Evolutionary conservation across 2,329 filamentous ascomycete species (phyloP).

Genomic region (Aspergillus phoenicis): DNA sequence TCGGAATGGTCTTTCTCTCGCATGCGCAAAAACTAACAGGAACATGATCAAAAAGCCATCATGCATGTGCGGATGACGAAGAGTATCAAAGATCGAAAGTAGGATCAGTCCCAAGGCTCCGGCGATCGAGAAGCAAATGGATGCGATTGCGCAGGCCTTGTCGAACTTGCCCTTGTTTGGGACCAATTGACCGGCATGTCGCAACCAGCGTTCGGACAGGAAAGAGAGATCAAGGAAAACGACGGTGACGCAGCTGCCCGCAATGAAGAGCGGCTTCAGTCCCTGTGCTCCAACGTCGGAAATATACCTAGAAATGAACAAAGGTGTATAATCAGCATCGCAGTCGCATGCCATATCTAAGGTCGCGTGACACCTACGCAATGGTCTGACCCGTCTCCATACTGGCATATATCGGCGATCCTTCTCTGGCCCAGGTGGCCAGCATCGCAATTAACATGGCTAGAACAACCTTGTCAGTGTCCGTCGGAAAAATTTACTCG

Average conservation of each 20-base stretch:
- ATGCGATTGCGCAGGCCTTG: slow-evolving; percentile 41
- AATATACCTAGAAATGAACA: slow-evolving; percentile 39
- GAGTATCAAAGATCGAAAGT: slow-evolving; percentile 82
- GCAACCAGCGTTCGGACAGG: slow-evolving; percentile 77
- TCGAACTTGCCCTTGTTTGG: slow-evolving; percentile 62
- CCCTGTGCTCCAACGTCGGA: slow-evolving; percentile 61
- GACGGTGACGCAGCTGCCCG: slow-evolving; percentile 65
- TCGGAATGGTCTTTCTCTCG: background rate
- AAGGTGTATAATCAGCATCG: background rate
- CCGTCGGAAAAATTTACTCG: background rate
- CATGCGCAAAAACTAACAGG: slow-evolving; percentile 52
- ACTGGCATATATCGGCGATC: slow-evolving; percentile 55
- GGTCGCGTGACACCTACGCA: slow-evolving; percentile 46
- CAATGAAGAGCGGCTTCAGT: slow-evolving; percentile 65
- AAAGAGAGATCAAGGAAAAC: slow-evolving; percentile 82
- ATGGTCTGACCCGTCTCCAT: slow-evolving; percentile 58
- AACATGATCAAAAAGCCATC: slow-evolving; percentile 79
- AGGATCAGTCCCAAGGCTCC: slow-evolving; percentile 81
- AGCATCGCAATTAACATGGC: slow-evolving; percentile 64
- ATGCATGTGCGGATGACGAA: slow-evolving; percentile 68
- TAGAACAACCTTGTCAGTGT: slow-evolving; percentile 24
- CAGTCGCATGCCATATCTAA: too few species aligned
- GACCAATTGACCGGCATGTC: slow-evolving; percentile 76
- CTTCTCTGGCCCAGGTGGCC: slow-evolving; percentile 56
- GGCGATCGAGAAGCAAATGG: slow-evolving; percentile 65